Conservation (phyloP, 2,329 filamentous ascomycete species). For the Alternaria triticina region DNA sequence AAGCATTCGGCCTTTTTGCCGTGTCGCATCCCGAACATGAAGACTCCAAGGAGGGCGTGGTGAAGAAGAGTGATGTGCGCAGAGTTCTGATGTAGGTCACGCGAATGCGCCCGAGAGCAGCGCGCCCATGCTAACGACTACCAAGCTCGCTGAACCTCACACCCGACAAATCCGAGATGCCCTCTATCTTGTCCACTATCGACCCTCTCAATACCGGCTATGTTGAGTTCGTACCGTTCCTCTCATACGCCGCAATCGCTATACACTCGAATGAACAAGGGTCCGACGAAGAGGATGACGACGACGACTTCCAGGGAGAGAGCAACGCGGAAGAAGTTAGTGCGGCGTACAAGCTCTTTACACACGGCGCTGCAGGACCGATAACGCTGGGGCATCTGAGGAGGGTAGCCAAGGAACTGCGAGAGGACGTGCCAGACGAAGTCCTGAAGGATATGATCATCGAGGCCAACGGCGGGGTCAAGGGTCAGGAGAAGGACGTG, state of each 20-base stretch:
- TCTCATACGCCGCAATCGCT: conserved; percentile 88
- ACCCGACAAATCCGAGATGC: conserved; percentile 70
- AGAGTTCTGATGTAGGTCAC: conserved; percentile 58
- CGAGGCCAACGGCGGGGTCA: conserved; percentile 83
- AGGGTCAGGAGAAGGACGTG: conserved; percentile 59
- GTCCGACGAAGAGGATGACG: conserved; percentile 50
- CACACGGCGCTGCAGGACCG: conserved; percentile 61
- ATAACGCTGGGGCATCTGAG: conserved; percentile 82
- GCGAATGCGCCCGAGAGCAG: neutral
- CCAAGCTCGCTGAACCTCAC: conserved; percentile 79
- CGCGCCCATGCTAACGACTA: conserved; percentile 2
- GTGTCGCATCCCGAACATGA: conserved; percentile 60
- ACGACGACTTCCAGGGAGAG: conserved; percentile 40
- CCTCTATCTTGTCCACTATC: conserved; percentile 78
- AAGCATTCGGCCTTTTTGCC: conserved; percentile 84
- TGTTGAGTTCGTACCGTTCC: conserved; percentile 79
- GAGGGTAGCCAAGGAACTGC: conserved; percentile 78
- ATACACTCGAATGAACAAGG: conserved; percentile 60
- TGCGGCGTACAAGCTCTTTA: conserved; percentile 83
- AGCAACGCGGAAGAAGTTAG: conserved; percentile 70
- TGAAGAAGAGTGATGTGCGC: conserved; percentile 54
- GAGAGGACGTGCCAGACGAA: conserved; percentile 83
- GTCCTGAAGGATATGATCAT: conserved; percentile 91
- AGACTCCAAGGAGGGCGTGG: conserved; percentile 66
- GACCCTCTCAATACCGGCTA: conserved; percentile 83